Conservation (phyloP, 768 basidiomycete genomes). For the Lentinula guzmanii region DNA sequence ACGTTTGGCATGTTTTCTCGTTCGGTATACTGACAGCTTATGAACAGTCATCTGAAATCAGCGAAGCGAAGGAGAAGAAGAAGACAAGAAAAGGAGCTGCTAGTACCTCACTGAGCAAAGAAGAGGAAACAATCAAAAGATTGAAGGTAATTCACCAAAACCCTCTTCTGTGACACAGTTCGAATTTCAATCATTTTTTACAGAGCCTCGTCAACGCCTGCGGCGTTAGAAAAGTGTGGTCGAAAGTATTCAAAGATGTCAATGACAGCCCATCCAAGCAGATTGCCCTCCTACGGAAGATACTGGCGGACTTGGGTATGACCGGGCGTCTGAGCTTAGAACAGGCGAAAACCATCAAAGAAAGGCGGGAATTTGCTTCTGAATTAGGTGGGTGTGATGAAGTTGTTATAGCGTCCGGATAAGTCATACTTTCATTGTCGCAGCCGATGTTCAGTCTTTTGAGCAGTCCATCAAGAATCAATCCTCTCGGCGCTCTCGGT, state of each 20-base stretch:
- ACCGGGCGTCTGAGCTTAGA: conserved; percentile 69
- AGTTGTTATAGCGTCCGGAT: neutral
- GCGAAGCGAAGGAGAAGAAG: conserved; percentile 14
- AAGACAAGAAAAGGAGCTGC: conserved; percentile 23
- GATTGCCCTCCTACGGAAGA: conserved; percentile 56
- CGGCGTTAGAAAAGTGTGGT: conserved; percentile 74
- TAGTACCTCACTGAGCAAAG: conserved; percentile 33
- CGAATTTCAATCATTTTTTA: neutral
- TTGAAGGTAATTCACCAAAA: conserved; percentile 50
- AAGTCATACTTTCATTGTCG: neutral
- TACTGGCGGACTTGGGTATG: conserved; percentile 75
- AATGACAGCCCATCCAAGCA: conserved; percentile 53
- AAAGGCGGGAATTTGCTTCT: conserved; percentile 66
- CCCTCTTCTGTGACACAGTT: neutral
- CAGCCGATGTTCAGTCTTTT: conserved; percentile 76
- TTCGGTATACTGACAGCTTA: conserved; percentile 11
- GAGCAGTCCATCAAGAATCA: conserved; percentile 36
- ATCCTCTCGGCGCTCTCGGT: conserved; percentile 16
- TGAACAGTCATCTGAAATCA: conserved; percentile 21
- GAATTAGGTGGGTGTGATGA: conserved; percentile 53
- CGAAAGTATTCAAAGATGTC: conserved; percentile 56
- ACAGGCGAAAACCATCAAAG: conserved; percentile 72
- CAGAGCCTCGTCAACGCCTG: conserved; percentile 69
- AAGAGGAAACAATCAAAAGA: conserved; percentile 69
- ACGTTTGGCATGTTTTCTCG: neutral